Evolutionary conservation across 2,329 filamentous ascomycete species (phyloP), one percentile per base, ranked within the genome.

Genomic region (Cladophialophora yegresii): DNA sequence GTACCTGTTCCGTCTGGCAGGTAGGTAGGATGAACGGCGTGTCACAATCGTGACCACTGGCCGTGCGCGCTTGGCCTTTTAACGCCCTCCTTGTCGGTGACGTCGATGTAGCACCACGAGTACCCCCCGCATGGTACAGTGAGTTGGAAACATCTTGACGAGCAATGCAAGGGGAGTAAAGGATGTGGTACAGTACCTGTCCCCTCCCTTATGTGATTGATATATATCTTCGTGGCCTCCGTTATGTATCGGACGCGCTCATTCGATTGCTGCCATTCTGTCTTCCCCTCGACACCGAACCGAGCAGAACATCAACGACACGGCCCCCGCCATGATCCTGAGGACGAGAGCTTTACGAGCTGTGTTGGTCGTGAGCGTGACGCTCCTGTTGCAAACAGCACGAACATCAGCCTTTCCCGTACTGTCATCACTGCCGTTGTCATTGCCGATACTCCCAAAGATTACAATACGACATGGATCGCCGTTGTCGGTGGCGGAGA

Each of bases 381-480:
- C 36, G 28, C 47, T 63, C 47, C 47, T 63, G 33, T 32, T 45
- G 2, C 33, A 45, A 2, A 36, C 32, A 33, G 23, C 30, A 26
- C n/a, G 12, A 23, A 26, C 47, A 12, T 58, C 54, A 10, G 54
- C 58, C 1, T 40, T 61, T 28, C 58, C 62, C 3, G 4, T 59
- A 6, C 13, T 49, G 5, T n/a, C n/a, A n/a, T n/a, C n/a, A n/a
- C n/a, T n/a, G n/a, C n/a, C n/a, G n/a, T n/a, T n/a, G n/a, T n/a
- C n/a, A n/a, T 28, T 12, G 5, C 28, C 54, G n/a, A 58, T 61
- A 54, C 58, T 65, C 4, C 62, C 62, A 26, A 65, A 61, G 47
- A 65, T 61, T 45, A 65, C 62, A 4, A 61, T 65, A 22, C 58
- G 57, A 13, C 40, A 61, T 4, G 43, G 47, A 30, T 56, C 55